Base-by-base conservation (phyloP, 2,329 filamentous ascomycete species). In the Furcasterigmium furcatum region DNA sequence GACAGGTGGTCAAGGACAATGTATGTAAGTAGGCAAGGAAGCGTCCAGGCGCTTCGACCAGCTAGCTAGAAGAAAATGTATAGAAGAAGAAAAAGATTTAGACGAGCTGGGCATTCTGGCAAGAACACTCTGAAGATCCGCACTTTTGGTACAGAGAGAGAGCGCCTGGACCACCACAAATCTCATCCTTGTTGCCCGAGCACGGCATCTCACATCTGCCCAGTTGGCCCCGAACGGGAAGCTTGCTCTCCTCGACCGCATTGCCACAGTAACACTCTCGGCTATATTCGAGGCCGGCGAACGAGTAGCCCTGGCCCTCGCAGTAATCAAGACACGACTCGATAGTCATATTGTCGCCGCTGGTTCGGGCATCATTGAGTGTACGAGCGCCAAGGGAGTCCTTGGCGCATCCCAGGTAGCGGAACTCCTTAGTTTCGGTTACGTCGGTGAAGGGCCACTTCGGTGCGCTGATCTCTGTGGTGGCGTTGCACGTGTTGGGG, bases 391-490 rank as follows among this genome's bases (percentile, higher is more conserved):
- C 56, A 9, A 44, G 48, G 9, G 49, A 46, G 42, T 66, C 63
- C 10, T 48, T 45, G 21, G 70, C 76, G 54, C 77, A 82, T 34
- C 76, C 76, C 16, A 68, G 51, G 54, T 79, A 80, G 16, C 59
- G 59, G 70, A 75, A 82, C 4, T 63, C 60, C 43, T 66, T 61
- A 27, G 62, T 62, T n/a, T n/a, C n/a, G 18, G 66, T 72, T 13
- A 73, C 55, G 46, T 76, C 67, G 12, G 66, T 70, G 56, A 61
- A 75, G 45, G 65, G 67, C 19, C 59, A 57, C n/a, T 60, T 46
- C 8, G 58, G 59, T 6, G 58, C 38, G 4, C 67, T 65, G 47
- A 72, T 70, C 16, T 55, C 47, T 6, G 63, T 59, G 5, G 59
- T 59, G 19, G 66, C 61, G 44, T 63, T 63, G 39, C 64, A 67